A percentile compares a stretch with the other conserved stretches of the same genome.
Evolutionary conservation across 148 eudicot species (phyloP).

Genomic region (Nyssa sinensis): DNA sequence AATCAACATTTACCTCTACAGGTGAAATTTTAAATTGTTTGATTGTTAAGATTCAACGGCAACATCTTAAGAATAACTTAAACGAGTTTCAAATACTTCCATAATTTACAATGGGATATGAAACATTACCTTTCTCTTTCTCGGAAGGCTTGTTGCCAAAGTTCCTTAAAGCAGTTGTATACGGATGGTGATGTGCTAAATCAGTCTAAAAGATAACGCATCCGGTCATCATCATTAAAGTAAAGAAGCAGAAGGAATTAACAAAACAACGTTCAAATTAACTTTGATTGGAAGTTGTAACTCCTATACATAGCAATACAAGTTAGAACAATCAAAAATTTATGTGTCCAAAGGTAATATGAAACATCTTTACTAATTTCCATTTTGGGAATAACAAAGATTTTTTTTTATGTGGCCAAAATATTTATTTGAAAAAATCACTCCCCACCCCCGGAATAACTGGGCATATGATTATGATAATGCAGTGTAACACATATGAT

Average conservation of each 20-base stretch:
- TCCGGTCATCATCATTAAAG: conserved; percentile 9
- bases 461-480: no score
- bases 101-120: not conserved
- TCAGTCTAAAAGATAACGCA: conserved; percentile 47
- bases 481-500: no score
- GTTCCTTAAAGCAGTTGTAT: conserved; percentile 61
- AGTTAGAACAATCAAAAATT: not conserved
- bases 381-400: no score
- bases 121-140: conserved; percentile 37
- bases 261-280: not conserved
- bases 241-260: not conserved
- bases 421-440: no score
- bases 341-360: no score
- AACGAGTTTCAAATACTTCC: not conserved
- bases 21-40: not conserved
- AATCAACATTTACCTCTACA: conserved; percentile 41
- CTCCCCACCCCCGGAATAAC: no score
- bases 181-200: conserved; percentile 59
- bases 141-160: conserved; percentile 41
- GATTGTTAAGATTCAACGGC: not conserved
- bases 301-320: not conserved
- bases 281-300: not conserved
- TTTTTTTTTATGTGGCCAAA: no score
- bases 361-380: no score
- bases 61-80: not conserved